phyloP scores from a whole-genome alignment of 2,329 filamentous ascomycete genomes.

The Trichoderma sp. region DNA sequence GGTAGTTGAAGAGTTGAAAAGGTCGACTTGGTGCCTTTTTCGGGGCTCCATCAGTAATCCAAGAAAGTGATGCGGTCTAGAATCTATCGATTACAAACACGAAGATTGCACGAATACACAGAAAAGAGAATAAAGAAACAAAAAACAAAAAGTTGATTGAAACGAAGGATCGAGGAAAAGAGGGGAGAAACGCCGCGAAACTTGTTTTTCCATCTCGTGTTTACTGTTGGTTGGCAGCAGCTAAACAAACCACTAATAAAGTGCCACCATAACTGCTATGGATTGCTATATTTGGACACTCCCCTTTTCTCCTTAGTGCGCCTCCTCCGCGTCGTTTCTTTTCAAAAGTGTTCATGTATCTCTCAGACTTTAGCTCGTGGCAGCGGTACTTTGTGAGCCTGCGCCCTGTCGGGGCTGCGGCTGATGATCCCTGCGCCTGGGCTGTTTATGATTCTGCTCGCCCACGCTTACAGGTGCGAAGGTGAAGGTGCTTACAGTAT shows the following conservation, averaged over 20 bases:
- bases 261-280: background rate
- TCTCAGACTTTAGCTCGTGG: slow-evolving; percentile 7
- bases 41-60: background rate
- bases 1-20: background rate
- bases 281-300: slow-evolving; percentile 23
- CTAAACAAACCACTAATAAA: background rate
- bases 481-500: too few relatives aligned
- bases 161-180: background rate
- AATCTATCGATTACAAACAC: background rate
- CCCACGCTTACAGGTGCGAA: background rate
- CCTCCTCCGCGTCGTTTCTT: background rate
- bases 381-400: slow-evolving; percentile 14
- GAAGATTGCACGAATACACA: background rate
- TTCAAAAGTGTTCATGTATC: background rate
- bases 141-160: background rate
- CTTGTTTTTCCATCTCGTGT: background rate
- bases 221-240: background rate
- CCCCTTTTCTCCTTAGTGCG: background rate
- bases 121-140: background rate
- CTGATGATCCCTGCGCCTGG: slow-evolving; percentile 23
- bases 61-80: background rate
- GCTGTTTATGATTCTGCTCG: background rate
- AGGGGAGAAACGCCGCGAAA: background rate
- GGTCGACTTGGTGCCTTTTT: background rate
- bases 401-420: slow-evolving; percentile 27